Conservation (phyloP, 352 stramenopile species). For the Hyaloperonospora brassicae region DNA sequence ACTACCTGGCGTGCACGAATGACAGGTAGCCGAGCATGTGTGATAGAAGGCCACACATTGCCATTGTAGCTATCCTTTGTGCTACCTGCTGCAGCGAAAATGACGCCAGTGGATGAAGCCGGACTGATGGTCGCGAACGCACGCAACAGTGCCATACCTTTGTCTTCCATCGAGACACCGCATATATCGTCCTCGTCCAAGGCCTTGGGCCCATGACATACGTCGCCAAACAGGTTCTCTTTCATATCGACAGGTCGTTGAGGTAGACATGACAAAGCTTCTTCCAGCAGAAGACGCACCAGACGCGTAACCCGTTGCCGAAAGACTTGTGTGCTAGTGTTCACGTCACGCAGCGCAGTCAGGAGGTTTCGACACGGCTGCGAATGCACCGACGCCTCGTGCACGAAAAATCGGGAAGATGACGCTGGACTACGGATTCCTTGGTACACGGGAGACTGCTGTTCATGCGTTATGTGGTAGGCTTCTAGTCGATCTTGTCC, state of each 20-base stretch:
- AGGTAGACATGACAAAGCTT: slow-evolving; percentile 27
- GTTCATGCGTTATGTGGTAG: background rate
- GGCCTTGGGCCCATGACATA: slow-evolving; percentile 14
- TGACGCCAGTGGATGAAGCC: slow-evolving; percentile 16
- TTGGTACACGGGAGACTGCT: slow-evolving; percentile 3
- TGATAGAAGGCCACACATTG: background rate
- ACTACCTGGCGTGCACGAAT: slow-evolving; percentile 24
- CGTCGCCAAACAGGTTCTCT: slow-evolving; percentile 19
- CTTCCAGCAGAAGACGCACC: slow-evolving; percentile 32
- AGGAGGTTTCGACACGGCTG: slow-evolving; percentile 30
- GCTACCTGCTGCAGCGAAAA: slow-evolving; percentile 11
- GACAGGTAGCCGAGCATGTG: slow-evolving; percentile 26
- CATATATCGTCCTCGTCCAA: slow-evolving; percentile 25
- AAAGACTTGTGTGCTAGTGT: slow-evolving; percentile 18
- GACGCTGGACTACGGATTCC: background rate
- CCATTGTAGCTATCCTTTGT: slow-evolving; percentile 6
- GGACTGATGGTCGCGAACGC: slow-evolving; percentile 4
- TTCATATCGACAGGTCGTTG: slow-evolving; percentile 22
- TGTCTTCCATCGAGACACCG: slow-evolving; percentile 24
- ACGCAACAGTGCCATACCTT: slow-evolving; percentile 20
- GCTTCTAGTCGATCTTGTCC: no score
- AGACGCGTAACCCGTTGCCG: slow-evolving; percentile 24
- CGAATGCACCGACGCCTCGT: slow-evolving; percentile 30
- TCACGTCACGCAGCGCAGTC: slow-evolving; percentile 21
- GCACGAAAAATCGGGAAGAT: slow-evolving; percentile 23